phyloP scores from a whole-genome alignment of 1,139 yeast genomes.

The Blastobotrys malaysiensis region DNA sequence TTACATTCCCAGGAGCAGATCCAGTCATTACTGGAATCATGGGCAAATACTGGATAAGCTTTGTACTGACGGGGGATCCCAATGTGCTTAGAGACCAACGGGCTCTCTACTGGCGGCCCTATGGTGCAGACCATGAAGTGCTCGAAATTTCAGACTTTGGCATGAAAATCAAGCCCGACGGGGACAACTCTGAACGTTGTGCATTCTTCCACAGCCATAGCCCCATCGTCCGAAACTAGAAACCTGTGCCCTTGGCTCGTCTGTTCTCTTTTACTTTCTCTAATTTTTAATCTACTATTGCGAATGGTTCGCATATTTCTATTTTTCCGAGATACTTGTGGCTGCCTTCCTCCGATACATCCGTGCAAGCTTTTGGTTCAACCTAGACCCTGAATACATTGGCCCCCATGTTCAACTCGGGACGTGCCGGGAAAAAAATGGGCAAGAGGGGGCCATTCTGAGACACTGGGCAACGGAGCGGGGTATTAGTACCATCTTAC shows the following conservation, averaged over 20 bases:
- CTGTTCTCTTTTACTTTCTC: too few relatives aligned
- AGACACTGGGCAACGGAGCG: neutral
- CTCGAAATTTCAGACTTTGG: neutral
- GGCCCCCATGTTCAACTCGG: neutral
- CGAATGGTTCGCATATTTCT: neutral
- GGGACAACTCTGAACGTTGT: neutral
- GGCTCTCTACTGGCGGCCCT: slow-evolving; percentile 11
- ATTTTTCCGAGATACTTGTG: neutral
- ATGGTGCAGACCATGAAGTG: neutral
- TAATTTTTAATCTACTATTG: neutral
- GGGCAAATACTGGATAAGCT: slow-evolving; percentile 12
- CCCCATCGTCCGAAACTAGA: neutral
- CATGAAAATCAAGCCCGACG: neutral
- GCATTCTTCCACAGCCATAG: neutral
- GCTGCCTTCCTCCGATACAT: neutral
- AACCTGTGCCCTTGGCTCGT: neutral
- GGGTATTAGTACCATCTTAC: neutral
- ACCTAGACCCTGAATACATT: neutral
- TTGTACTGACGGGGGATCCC: slow-evolving; percentile 13
- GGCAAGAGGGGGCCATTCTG: neutral
- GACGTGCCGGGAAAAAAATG: neutral
- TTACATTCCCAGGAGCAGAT: slow-evolving; percentile 8
- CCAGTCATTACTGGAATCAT: slow-evolving; percentile 7
- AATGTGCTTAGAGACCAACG: slow-evolving; percentile 2
- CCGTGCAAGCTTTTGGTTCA: neutral